phyloP scores from a whole-genome alignment of 306 rosid species.

The Fagus crenata region DNA sequence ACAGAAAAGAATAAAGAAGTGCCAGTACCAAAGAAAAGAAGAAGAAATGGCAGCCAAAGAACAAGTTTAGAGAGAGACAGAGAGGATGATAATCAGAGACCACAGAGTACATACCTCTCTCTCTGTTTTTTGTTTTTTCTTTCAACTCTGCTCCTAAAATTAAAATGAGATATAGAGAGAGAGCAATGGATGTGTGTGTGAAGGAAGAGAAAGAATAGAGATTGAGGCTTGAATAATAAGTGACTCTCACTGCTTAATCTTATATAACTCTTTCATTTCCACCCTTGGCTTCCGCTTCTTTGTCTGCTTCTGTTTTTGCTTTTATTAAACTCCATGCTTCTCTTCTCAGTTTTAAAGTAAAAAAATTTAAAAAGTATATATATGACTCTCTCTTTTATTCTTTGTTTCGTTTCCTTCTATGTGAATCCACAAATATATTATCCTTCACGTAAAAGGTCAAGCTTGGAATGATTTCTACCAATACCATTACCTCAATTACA shows the following conservation, averaged over 20 bases:
- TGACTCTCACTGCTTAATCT: constrained; percentile 12
- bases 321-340: background rate
- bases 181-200: background rate
- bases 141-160: background rate
- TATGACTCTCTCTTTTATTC: no score
- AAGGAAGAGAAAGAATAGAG: no score
- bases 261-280: constrained; percentile 36
- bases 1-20: background rate
- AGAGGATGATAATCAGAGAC: background rate
- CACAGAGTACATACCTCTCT: background rate
- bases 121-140: background rate
- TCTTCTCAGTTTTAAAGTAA: no score
- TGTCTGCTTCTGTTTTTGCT: background rate
- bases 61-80: background rate
- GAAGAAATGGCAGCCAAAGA: background rate
- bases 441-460: no score
- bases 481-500: no score
- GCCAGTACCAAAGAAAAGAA: background rate
- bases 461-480: no score
- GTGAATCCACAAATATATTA: no score
- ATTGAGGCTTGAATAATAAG: background rate
- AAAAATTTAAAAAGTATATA: no score
- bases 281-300: constrained; percentile 21
- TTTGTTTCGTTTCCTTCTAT: no score
- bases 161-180: background rate